Base-by-base conservation (phyloP, 441 rosid species). In the California macrophylla region DNA sequence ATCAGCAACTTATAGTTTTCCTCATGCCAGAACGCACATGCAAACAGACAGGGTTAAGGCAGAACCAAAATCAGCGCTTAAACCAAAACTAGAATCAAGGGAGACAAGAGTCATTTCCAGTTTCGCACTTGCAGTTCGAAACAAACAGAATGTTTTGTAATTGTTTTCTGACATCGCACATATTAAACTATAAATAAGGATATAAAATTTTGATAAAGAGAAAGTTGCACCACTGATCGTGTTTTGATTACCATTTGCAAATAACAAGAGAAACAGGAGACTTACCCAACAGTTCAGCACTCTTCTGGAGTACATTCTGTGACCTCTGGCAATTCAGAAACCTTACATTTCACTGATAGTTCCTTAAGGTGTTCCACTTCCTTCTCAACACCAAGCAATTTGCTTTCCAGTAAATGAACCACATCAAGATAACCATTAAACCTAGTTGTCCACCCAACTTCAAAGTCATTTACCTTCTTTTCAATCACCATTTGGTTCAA, bases 381-480 rank as follows among this genome's bases (percentile, higher is more conserved):
- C 68, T 83, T 82, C 76, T 81, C 92, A 29, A 76, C 66, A 72
- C 69, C 72, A 24, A 7, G 71, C 77, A 89, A 25, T 79, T 74
- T 79, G 74, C 68, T 71, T 50, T 62, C 45, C 56, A 84, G 70
- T 45, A 65, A 34, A 45, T 78, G 79, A 66, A 85, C 81, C 2
- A 4, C 56, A 25, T 73, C 80, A 30, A 74, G 73, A 62, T 71
- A 68, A 3, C 20, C 79, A 68, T 84, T 74, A 50, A 87, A 79
- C 75, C 70, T 79, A 3, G n/a, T 36, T 34, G 68, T 24, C 82
- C 84, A 89, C 23, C 12, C 71, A 2, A 29, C 74, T 81, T 78
- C 91, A 68, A 87, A 81, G 47, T 86, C 93, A 74, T 79, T 79
- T 30, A 88, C 36, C 68, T 79, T 81, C 64, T 77, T 81, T 80